Evolutionary conservation across 805 yeast species (phyloP).

Genomic region (Allodekkera sacchari): DNA sequence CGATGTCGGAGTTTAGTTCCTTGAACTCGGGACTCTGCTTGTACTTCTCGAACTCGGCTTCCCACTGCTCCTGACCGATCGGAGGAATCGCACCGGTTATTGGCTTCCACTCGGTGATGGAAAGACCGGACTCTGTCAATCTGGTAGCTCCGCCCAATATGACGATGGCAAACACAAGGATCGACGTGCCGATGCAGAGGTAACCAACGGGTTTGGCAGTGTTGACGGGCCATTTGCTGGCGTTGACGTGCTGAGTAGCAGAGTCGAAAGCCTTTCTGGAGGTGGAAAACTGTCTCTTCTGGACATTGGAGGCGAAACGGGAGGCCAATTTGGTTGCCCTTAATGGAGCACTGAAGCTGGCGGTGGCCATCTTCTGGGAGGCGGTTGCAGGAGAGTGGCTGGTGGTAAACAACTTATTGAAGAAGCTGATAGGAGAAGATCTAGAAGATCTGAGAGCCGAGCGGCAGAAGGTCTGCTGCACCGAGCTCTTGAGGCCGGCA

Average conservation of each 20-base stretch:
- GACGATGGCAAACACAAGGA: conserved; percentile 88
- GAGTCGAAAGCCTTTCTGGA: conserved; percentile 2
- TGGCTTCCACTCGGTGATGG: conserved; percentile 98
- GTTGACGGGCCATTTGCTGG: conserved; percentile 29
- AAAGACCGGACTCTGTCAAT: conserved; percentile 89
- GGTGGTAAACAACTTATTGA: not conserved
- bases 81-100: conserved; percentile 96
- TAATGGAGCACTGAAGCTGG: not conserved
- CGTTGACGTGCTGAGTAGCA: conserved; percentile 2
- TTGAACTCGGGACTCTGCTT: conserved; percentile 84
- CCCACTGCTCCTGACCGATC: conserved; percentile 73
- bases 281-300: conserved; percentile 12
- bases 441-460: conserved; percentile 2
- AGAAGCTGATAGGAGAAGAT: conserved; percentile 1
- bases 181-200: conserved; percentile 83
- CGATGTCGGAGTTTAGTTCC: conserved; percentile 80
- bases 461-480: conserved; percentile 1
- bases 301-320: conserved; percentile 1
- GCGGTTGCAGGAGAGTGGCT: conserved; percentile 1
- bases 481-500: conserved; percentile 14
- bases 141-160: conserved; percentile 95
- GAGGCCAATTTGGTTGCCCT: conserved; percentile 4
- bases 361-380: conserved; percentile 6
- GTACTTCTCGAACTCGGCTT: conserved; percentile 72
- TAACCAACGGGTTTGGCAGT: conserved; percentile 65